Base-by-base conservation (phyloP, 805 yeast species). In the Brettanomyces nanus region DNA sequence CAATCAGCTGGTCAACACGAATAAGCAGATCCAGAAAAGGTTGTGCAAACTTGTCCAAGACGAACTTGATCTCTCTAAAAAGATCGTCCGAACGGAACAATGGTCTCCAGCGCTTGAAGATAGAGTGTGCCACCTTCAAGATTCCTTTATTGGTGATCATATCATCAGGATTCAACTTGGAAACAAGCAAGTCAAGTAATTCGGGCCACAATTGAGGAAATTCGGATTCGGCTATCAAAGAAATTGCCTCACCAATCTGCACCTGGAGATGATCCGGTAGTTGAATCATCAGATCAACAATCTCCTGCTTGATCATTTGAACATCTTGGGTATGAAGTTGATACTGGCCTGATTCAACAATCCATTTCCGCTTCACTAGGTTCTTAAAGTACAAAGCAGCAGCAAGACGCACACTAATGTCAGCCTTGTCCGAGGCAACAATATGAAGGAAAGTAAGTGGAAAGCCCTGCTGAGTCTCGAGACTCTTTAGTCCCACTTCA, bases 51-150 rank as follows among this genome's bases (percentile, higher is more conserved):
- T 83, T 85, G 41, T 77, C 84, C 46, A 92, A 66, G 1, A 92
- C 99, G 54, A 85, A 67, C 54, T 81, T 77, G 54, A 92, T 92
- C 56, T 92, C 99, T 40, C 75, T 56, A 56, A 86, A 89, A 38
- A 92, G 70, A 33, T 79, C 96, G 56, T 94, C 95, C 1, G 95
- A 82, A 49, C 96, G 73, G 56, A 85, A 86, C 39, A 90, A 66
- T 1, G 97, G 95, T 53, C 98, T 74, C 99, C 99, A 92, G 62
- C 95, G 78, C 58, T 83, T 86, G 65, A 90, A 94, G 43, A 92
- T 90, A 1, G 96, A 85, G 58, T 92, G 98, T 4, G 97, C 94
- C 17, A 94, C 97, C 7, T 77, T 72, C 40, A 94, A 65, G 4
- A 94, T 89, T 38, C 96, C 95, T 49, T 80, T 83, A 57, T 87